Evolutionary conservation across 257 asterid genomes (phyloP), one percentile per base, ranked within the genome.

Genomic region (Jacaranda copaia): DNA sequence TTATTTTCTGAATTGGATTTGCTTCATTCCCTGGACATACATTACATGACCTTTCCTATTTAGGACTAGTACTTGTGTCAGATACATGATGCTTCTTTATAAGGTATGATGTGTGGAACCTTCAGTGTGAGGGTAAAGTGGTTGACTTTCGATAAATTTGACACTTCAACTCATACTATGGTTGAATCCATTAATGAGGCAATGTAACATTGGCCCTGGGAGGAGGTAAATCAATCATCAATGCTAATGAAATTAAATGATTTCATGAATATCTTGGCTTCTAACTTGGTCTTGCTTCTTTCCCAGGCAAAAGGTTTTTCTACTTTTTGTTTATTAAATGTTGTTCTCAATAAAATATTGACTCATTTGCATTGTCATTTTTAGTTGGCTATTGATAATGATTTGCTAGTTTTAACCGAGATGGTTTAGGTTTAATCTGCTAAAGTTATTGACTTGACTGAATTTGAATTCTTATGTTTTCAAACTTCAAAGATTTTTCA

Each of bases 301-400:
- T 68, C 18, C 35, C 20, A 61, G 35, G 78, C 62, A 71, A 70
- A 70, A 36, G 5, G 48, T 10, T 51, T 11, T 40, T 13, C 63
- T 40, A 11, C 39, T 74, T 68, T 51, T n/a, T 53, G 32, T 18
- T 45, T 51, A 10, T 12, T n/a, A 45, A 39, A 43, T 68, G 13
- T 60, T 13, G 36, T 20, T 71, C 55, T 58, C 10, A 8, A 68
- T 40, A 39, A 20, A 57, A 14, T 25, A 25, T 66, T 64, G 38
- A 46, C 38, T 36, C 49, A 49, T 74, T 60, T 36, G 16, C 15
- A 39, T 74, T 55, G 60, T 69, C 39, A 51, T 68, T 12, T 75
- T 39, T 9, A 40, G 25, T 60, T 55, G 49, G 51, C 52, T 59
- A 25, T 68, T 19, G 70, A 35, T 62, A 56, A 11, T 48, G 11